Evolutionary conservation across 495 filamentous ascomycete genomes (phyloP), one percentile per base, ranked within the genome.

Genomic region (Xanthoparmelia taractica): DNA sequence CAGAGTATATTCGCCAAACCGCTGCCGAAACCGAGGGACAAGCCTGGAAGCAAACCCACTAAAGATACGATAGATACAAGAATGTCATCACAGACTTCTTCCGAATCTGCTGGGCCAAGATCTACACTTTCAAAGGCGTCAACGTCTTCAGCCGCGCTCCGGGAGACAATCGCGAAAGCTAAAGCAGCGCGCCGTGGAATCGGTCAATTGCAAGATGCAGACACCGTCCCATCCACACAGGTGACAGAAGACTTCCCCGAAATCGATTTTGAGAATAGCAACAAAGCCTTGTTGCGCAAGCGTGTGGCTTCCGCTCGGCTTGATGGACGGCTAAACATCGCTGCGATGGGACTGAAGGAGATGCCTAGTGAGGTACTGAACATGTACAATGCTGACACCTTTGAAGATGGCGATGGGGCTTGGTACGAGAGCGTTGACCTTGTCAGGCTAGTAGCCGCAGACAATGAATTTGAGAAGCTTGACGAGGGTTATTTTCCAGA

Each of bases 361-460:
- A 87, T 99, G 13, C 95, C 94, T 2, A 73, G 80, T 1, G 91
- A 93, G 67, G 90, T 97, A 4, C 74, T 96, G 76, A 84, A 84
- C 25, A 97, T 99, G 94, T 98, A 97, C 70, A 81, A 84, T 54
- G 80, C 80, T 43, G 86, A 87, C 63, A 70, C 75, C 2, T 60
- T 70, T 29, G 79, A 78, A 56, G 67, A 75, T n/a, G 63, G 76
- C 40, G 82, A 78, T 37, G 77, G 82, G 25, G 81, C 87, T 50
- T 98, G 94, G 94, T 92, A 91, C 36, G 93, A 97, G 74, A 87
- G 87, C 60, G 92, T 99, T 18, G 95, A 97, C 71, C 77, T 99
- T n/a, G 86, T 87, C 12, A 85, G 88, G 60, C 84, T 99, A 57
- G 84, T 92, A 66, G 92, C 89, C 38, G 92, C 94, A 17, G 92